A percentile compares a stretch with the other conserved stretches of the same genome.
Conservation (phyloP, 805 yeast species). For the Saturnispora mendoncae region DNA sequence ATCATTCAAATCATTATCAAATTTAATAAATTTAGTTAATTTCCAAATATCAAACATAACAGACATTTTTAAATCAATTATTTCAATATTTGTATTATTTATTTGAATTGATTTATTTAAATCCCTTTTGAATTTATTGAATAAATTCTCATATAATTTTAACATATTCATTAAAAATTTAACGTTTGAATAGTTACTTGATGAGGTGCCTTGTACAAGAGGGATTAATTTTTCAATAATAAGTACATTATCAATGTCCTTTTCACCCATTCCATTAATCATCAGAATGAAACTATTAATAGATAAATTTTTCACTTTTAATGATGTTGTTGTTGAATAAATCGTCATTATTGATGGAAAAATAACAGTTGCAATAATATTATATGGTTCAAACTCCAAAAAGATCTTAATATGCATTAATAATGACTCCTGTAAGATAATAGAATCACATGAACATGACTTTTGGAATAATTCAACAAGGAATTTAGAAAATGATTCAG, state of each 20-base stretch:
- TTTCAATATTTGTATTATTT: slow-evolving; percentile 20
- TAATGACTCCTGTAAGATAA: slow-evolving; percentile 28
- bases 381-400: slow-evolving; percentile 30
- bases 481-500: slow-evolving; percentile 24
- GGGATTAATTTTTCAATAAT: slow-evolving; percentile 79
- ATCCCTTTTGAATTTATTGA: slow-evolving; percentile 20
- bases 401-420: slow-evolving; percentile 23
- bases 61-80: slow-evolving; percentile 25
- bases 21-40: slow-evolving; percentile 20
- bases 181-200: slow-evolving; percentile 21
- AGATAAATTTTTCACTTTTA: slow-evolving; percentile 67
- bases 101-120: slow-evolving; percentile 19
- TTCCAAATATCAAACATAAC: slow-evolving; percentile 31
- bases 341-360: slow-evolving; percentile 64
- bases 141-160: slow-evolving; percentile 24
- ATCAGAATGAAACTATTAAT: slow-evolving; percentile 51
- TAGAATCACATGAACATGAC: slow-evolving; percentile 16
- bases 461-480: slow-evolving; percentile 28
- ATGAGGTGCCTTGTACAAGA: slow-evolving; percentile 38
- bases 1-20: slow-evolving; percentile 18
- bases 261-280: slow-evolving; percentile 33
- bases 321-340: slow-evolving; percentile 76
- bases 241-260: slow-evolving; percentile 60
- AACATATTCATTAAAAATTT: slow-evolving; percentile 26
- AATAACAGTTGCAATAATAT: slow-evolving; percentile 64